phyloP scores from a whole-genome alignment of 129 eudicot species.

The Lactuca sativa region DNA sequence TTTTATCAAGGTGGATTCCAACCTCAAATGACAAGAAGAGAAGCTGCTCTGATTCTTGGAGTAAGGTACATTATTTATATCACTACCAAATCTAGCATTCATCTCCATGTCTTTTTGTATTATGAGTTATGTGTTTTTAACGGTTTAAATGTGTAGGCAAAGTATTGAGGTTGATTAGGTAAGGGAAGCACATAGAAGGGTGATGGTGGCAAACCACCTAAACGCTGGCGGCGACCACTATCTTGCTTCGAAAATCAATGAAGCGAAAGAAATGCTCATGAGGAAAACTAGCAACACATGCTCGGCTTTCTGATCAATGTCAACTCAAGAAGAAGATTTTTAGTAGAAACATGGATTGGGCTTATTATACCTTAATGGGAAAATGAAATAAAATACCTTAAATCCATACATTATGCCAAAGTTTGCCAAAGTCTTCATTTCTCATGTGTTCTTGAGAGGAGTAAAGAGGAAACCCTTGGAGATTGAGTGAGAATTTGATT shows the following conservation, averaged over 20 bases:
- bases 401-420: no score
- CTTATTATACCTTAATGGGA: neutral
- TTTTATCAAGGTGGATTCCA: slow-evolving; percentile 93
- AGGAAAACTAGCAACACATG: slow-evolving; percentile 46
- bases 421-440: no score
- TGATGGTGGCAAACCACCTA: slow-evolving; percentile 85
- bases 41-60: slow-evolving; percentile 94
- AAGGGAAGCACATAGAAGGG: slow-evolving; percentile 72
- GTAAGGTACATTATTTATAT: slow-evolving; percentile 45
- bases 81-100: no score
- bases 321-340: neutral
- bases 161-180: slow-evolving; percentile 57
- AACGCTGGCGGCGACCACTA: slow-evolving; percentile 82
- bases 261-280: slow-evolving; percentile 69
- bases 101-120: neutral
- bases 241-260: slow-evolving; percentile 75
- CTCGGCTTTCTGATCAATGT: slow-evolving; percentile 37
- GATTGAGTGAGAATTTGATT: no score
- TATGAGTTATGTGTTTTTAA: neutral
- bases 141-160: slow-evolving; percentile 43
- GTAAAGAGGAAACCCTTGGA: no score
- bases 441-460: no score
- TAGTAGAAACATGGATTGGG: neutral
- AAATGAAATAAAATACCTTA: no score
- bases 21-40: slow-evolving; percentile 83